phyloP scores from a whole-genome alignment of 306 rosid species.

The Cicer judaicum region DNA sequence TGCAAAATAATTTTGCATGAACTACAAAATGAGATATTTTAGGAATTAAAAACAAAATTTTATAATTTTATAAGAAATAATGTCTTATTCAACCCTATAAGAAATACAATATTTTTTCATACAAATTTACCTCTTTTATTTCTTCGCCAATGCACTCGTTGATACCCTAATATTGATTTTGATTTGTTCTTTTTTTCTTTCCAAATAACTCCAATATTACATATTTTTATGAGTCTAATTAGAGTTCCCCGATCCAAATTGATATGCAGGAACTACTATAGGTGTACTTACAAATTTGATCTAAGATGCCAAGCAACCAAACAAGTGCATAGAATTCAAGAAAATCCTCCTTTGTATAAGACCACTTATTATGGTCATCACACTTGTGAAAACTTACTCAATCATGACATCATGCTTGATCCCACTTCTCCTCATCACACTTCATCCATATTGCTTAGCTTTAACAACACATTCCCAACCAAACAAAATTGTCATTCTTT shows the following conservation, averaged over 20 bases:
- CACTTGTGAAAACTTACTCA: slow-evolving; percentile 51
- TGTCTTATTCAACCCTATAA: too few species aligned
- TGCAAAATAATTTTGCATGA: too few species aligned
- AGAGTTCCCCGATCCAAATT: not conserved
- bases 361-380: slow-evolving; percentile 63
- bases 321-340: slow-evolving; percentile 62
- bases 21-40: too few species aligned
- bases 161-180: too few species aligned
- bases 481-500: slow-evolving; percentile 36
- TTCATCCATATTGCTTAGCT: slow-evolving; percentile 48
- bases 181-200: not conserved
- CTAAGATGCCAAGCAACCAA: slow-evolving; percentile 64
- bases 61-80: too few species aligned
- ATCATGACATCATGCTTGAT: slow-evolving; percentile 49
- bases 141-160: too few species aligned
- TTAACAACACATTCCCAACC: slow-evolving; percentile 46
- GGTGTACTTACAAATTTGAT: slow-evolving; percentile 68
- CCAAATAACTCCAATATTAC: not conserved
- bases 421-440: slow-evolving; percentile 12
- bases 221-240: not conserved
- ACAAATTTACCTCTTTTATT: too few species aligned
- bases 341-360: slow-evolving; percentile 50
- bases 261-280: slow-evolving; percentile 66
- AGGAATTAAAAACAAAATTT: too few species aligned
- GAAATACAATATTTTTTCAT: too few species aligned